Base-by-base conservation (phyloP, 2,329 filamentous ascomycete genomes). In the Verticillium klebahnii region DNA sequence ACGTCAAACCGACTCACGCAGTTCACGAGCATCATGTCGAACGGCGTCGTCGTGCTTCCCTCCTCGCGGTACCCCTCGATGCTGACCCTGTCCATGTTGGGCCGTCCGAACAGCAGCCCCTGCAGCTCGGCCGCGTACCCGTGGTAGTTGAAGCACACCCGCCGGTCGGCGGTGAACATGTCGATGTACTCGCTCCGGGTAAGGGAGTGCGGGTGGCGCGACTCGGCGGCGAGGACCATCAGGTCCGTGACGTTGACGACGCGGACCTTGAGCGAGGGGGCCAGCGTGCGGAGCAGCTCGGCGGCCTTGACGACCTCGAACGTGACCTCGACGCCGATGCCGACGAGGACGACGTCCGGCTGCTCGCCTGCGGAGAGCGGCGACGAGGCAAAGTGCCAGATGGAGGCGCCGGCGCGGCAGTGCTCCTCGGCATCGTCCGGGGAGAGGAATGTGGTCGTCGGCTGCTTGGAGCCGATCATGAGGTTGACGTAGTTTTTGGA, bases 11-110 rank as follows among this genome's bases (percentile, higher is more conserved):
- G 75, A 19, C 81, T 86, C 1, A 87, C 84, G 23, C 75, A 67
- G 67, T 90, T 90, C 5, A 82, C 71, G 1, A 89, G 76, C 85
- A 89, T 86, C 87, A 89, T 89, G 67, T 89, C 84, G 66, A 90
- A 89, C 2, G 87, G 87, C 2, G 86, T 89, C 0, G 86, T 90
- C 1, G 87, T 89, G 59, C 78, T 85, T 0, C 86, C 87, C 71
- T 90, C 87, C 68, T 90, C 87, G 31, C 80, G 80, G 66, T 89
- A 90, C 4, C 82, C 85, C 15, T 79, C 80, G 8, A 89, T 81
- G 0, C 72, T 80, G 63, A 88, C 79, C 2, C 85, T 78, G 5
- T 83, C 76, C 17, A 83, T 67, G 11, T 76, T 73, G 0, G 77
- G 78, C 0, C 86, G 77, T 0, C 85, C 85, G 67, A 89, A 89